Base-by-base conservation (phyloP, 352 stramenopile genomes). In the Aphanomyces invadans region DNA sequence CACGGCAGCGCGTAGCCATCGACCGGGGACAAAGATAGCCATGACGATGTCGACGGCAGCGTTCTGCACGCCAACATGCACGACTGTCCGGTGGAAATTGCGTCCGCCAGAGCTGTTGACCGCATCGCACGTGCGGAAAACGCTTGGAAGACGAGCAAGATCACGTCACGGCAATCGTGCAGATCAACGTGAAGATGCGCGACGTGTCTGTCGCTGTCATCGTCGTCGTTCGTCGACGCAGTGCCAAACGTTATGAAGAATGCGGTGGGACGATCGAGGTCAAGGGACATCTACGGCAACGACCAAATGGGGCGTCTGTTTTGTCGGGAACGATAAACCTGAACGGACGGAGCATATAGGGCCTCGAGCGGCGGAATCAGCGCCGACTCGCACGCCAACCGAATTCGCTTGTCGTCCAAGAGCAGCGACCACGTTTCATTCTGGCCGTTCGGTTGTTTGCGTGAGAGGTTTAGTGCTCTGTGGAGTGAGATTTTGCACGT, bases 351-450 rank as follows among this genome's bases (percentile, higher is more conserved):
- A 4, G 80, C 86, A 69, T 91, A 93, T 11, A 89, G 76, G 17
- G 76, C 83, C 68, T 91, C 84, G 49, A 90, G 91, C 10, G 84
- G 81, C 7, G 84, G 81, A 1, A 93, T 75, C 2, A 93, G 67
- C 28, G 84, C 90, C 38, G 84, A 93, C 54, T 93, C 84, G 65
- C 84, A 93, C 48, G 82, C 87, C 33, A 93, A 70, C 3, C 84
- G 74, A 39, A 93, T 77, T 23, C 82, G 76, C 2, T 80, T 76
- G 73, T 91, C 82, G 55, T 93, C 84, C 26, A 91, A 86, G 25
- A 93, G 62, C 21, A 93, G 70, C 51, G 82, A 90, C 84, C 84
- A 93, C 68, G 78, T 87, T 70, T 93, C 84, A 79, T 92, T 54
- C 21, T 55, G 86, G 80, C 29, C 85, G 78, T 45, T 80, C 75